Evolutionary conservation across 495 filamentous ascomycete genomes (phyloP).

Genomic region (Penicillium cosmopolitanum): DNA sequence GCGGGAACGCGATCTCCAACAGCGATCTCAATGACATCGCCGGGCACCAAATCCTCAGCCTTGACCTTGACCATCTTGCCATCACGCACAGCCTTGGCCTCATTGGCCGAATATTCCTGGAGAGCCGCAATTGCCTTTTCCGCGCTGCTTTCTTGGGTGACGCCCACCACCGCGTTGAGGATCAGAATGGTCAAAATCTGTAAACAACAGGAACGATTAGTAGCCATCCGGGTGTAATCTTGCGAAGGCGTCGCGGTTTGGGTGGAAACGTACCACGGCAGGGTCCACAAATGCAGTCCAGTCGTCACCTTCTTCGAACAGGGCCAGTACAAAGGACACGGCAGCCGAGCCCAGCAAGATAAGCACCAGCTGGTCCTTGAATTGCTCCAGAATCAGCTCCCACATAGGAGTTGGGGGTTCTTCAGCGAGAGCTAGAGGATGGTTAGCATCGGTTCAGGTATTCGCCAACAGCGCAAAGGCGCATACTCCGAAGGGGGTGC

Average conservation of each 20-base stretch:
- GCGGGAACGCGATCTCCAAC: slow-evolving; percentile 97
- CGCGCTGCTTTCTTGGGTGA: slow-evolving; percentile 97
- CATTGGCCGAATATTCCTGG: slow-evolving; percentile 98
- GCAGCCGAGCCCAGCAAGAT: slow-evolving; percentile 92
- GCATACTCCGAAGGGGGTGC: not conserved
- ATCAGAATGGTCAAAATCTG: slow-evolving; percentile 97
- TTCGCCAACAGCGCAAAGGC: not conserved
- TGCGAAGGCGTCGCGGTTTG: not conserved
- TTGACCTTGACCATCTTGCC: slow-evolving; percentile 77
- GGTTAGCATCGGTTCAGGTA: slow-evolving; percentile 3
- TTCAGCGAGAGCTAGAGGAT: slow-evolving; percentile 77
- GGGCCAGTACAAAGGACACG: slow-evolving; percentile 91
- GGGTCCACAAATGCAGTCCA: slow-evolving; percentile 99
- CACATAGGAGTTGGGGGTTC: slow-evolving; percentile 97
- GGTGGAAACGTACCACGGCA: slow-evolving; percentile 68
- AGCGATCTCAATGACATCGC: slow-evolving; percentile 85
- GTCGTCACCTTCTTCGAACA: slow-evolving; percentile 90
- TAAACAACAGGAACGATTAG: slow-evolving; percentile 16
- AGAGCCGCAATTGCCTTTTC: slow-evolving; percentile 98
- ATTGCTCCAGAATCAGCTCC: slow-evolving; percentile 96
- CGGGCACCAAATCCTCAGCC: slow-evolving; percentile 94
- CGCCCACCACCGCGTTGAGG: slow-evolving; percentile 94
- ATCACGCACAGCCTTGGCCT: slow-evolving; percentile 88
- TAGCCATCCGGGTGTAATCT: not conserved
- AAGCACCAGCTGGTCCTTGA: slow-evolving; percentile 97